These are phyloP conservation scores for Rhodotorula sp. DNA, from an alignment of 1,284 basidiomycete genomes.

Conservation along the genomic window DNA sequence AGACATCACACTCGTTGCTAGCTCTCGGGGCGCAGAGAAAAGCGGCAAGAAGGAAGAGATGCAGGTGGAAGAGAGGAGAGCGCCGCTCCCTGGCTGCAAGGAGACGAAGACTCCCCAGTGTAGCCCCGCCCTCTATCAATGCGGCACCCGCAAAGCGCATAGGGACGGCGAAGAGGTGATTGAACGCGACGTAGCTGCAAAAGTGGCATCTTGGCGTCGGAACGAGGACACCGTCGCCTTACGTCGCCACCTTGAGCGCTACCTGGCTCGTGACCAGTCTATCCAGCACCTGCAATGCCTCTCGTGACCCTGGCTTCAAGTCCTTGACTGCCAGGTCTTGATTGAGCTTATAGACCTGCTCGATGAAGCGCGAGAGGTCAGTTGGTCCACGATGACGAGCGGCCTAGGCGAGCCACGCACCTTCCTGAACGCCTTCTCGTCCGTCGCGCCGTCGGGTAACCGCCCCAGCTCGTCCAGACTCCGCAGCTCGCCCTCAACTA, in stretches of 20 bases:
- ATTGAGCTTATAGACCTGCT: constrained; percentile 65
- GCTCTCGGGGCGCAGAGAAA: too few species aligned
- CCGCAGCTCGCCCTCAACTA: constrained; percentile 59
- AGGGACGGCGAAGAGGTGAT: too few species aligned
- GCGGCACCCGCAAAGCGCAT: not conserved
- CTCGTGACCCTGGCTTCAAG: constrained; percentile 47
- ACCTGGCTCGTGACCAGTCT: constrained; percentile 70
- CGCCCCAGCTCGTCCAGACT: constrained; percentile 49
- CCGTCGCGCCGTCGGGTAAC: constrained; percentile 43
- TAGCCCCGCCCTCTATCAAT: too few species aligned
- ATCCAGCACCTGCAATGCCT: constrained; percentile 57
- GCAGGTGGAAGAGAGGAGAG: too few species aligned
- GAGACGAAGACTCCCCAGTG: too few species aligned
- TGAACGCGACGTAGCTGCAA: too few species aligned
- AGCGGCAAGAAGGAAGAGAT: too few species aligned
- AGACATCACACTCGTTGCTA: too few species aligned
- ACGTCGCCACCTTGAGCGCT: constrained; percentile 71
- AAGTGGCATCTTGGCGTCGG: too few species aligned
- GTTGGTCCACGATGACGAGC: not conserved
- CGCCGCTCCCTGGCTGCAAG: too few species aligned
- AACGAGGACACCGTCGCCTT: constrained; percentile 1
- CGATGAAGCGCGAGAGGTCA: not conserved
- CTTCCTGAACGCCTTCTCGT: constrained; percentile 61
- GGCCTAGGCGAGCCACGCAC: constrained; percentile 49
- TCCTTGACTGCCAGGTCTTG: constrained; percentile 55